phyloP scores from a whole-genome alignment of 805 yeast genomes.

The Cyberlindnera suaveolens region DNA sequence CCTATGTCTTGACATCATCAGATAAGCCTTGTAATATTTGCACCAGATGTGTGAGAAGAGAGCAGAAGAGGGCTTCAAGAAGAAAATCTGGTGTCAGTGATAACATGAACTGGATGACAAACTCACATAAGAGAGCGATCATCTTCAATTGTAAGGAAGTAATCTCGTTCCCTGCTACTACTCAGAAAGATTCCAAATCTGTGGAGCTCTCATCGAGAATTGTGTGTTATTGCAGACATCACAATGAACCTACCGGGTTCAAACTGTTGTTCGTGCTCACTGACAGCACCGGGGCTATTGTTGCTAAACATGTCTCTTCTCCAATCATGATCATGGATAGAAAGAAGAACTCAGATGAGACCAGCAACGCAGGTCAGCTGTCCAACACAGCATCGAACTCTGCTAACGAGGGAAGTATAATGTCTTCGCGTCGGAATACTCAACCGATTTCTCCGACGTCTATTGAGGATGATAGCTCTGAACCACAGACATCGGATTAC shows the following conservation, averaged over 20 bases:
- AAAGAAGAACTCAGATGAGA: conserved; percentile 41
- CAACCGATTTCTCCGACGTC: conserved; percentile 55
- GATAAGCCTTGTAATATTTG: conserved; percentile 68
- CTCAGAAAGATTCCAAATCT: conserved; percentile 24
- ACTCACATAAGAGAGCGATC: conserved; percentile 71
- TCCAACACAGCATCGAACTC: conserved; percentile 17
- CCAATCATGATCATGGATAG: conserved; percentile 92
- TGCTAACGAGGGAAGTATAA: conserved; percentile 11
- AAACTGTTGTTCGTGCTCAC: conserved; percentile 62
- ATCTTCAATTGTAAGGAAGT: conserved; percentile 90
- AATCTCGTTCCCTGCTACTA: conserved; percentile 60
- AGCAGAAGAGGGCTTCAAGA: conserved; percentile 88
- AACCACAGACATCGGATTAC: conserved; percentile 35
- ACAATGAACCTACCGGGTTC: conserved; percentile 83
- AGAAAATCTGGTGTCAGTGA: conserved; percentile 78
- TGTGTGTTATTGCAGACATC: conserved; percentile 95
- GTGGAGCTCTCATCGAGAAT: conserved; percentile 63
- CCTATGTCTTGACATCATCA: conserved; percentile 67
- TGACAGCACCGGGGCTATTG: conserved; percentile 50
- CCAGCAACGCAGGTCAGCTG: conserved; percentile 1
- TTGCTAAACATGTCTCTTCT: conserved; percentile 66
- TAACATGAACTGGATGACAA: conserved; percentile 71
- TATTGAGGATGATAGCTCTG: conserved; percentile 54
- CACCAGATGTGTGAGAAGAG: conserved; percentile 84
- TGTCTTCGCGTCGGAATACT: conserved; percentile 2